These are phyloP conservation scores for Xylariaceae sp. DNA, from an alignment of 2,329 filamentous ascomycete genomes.

Conservation along the genomic window DNA sequence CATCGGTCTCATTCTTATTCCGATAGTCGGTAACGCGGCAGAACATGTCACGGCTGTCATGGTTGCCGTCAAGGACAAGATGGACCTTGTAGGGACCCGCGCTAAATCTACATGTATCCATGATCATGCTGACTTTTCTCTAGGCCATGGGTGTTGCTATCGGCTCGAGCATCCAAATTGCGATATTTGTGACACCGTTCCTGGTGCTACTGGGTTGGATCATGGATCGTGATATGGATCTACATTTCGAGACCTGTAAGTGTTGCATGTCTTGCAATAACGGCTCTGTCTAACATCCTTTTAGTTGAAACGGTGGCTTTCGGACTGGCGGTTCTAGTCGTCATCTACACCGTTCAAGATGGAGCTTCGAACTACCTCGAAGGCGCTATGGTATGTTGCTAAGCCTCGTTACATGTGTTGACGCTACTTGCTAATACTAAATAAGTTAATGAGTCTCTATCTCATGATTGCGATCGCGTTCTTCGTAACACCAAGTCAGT, in stretches of 20 bases:
- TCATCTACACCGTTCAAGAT: slow-evolving; percentile 73
- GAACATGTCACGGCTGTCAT: slow-evolving; percentile 80
- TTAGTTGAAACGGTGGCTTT: slow-evolving; percentile 72
- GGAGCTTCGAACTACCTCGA: slow-evolving; percentile 83
- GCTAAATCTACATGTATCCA: neutral
- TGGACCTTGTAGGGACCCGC: slow-evolving; percentile 47
- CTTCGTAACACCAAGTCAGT: slow-evolving; percentile 50
- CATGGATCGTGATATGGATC: slow-evolving; percentile 66
- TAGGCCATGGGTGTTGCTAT: slow-evolving; percentile 74
- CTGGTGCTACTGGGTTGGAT: slow-evolving; percentile 78
- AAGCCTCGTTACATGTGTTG: neutral
- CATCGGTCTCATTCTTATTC: slow-evolving; percentile 74
- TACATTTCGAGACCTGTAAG: slow-evolving; percentile 70
- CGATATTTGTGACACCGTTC: slow-evolving; percentile 74
- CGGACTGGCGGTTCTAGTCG: slow-evolving; percentile 70
- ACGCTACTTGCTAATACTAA: slow-evolving; percentile 14
- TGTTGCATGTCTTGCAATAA: slow-evolving; percentile 6
- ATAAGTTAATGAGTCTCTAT: slow-evolving; percentile 47
- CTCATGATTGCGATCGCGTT: slow-evolving; percentile 59
- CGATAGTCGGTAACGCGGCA: slow-evolving; percentile 75
- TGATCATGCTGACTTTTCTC: neutral
- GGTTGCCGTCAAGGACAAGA: slow-evolving; percentile 73
- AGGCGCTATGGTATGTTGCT: slow-evolving; percentile 61
- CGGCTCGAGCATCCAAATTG: slow-evolving; percentile 78
- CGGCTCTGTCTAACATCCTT: slow-evolving; percentile 11